Evolutionary conservation across 495 filamentous ascomycete genomes (phyloP).

Genomic region (Aspergillus conjunctus): DNA sequence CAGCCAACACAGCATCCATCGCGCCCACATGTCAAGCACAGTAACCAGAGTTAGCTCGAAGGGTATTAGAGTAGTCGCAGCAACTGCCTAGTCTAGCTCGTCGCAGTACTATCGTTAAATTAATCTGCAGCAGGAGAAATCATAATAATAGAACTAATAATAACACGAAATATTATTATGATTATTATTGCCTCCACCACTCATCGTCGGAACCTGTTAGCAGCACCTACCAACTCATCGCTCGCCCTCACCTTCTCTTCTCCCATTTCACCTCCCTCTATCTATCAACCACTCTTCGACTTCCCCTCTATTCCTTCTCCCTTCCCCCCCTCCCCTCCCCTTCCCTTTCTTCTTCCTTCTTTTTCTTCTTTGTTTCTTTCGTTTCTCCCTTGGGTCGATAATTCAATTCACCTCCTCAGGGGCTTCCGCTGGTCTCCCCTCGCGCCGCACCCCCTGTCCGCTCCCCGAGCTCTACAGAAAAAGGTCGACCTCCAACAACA

Average conservation of each 20-base stretch:
- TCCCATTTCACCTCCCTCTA: conserved; percentile 1
- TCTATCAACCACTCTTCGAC: conserved; percentile 4
- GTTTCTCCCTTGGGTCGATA: conserved; percentile 25
- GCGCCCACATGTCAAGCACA: neutral
- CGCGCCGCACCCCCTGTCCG: conserved; percentile 27
- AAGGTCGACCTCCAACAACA: conserved; percentile 21
- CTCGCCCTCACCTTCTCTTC: conserved; percentile 11
- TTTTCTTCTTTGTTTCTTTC: conserved; percentile 18
- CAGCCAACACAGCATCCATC: conserved; percentile 13
- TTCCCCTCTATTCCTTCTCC: neutral
- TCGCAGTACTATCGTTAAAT: neutral
- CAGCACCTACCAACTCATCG: neutral
- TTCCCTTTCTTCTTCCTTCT: conserved; percentile 10
- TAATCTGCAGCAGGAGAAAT: neutral
- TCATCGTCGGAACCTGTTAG: too few species aligned
- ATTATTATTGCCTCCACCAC: conserved; percentile 5
- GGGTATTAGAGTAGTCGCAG: neutral
- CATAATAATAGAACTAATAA: conserved; percentile 7
- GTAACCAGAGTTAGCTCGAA: neutral
- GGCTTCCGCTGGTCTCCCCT: conserved; percentile 23
- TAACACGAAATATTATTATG: conserved; percentile 4
- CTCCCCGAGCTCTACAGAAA: conserved; percentile 16
- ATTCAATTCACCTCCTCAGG: conserved; percentile 19
- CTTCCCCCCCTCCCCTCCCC: conserved; percentile 7
- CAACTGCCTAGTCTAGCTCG: neutral